Evolutionary conservation across 768 basidiomycete genomes (phyloP).

Genomic region (Cubamyces sp.): DNA sequence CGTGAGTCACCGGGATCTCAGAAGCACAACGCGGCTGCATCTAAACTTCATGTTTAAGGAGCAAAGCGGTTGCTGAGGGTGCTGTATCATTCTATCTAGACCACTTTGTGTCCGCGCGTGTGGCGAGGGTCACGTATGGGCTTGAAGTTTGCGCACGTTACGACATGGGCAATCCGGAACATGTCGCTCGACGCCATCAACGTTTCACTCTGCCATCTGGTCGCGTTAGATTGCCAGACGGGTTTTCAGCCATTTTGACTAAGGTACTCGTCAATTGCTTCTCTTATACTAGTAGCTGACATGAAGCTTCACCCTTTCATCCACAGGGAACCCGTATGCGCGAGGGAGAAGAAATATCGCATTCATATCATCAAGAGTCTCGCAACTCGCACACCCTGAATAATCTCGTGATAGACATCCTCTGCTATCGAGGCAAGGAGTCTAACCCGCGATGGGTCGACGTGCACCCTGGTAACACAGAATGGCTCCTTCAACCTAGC

Average conservation of each 20-base stretch:
- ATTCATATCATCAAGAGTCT: not conserved
- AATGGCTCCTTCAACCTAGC: not conserved
- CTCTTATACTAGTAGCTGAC: no score
- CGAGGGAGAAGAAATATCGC: not conserved
- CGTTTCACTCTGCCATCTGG: constrained; percentile 39
- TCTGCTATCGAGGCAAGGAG: constrained; percentile 37
- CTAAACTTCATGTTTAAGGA: constrained; percentile 30
- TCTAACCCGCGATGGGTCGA: constrained; percentile 40
- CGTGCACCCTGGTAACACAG: constrained; percentile 35
- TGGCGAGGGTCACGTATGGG: constrained; percentile 54
- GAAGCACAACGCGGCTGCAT: not conserved
- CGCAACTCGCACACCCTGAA: constrained; percentile 18
- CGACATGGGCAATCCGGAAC: constrained; percentile 44
- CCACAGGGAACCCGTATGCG: not conserved
- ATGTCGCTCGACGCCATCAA: constrained; percentile 39
- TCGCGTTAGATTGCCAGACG: constrained; percentile 1
- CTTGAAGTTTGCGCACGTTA: constrained; percentile 43
- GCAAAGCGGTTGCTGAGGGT: constrained; percentile 59
- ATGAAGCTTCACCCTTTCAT: no score
- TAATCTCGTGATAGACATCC: constrained; percentile 31
- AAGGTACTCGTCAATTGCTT: constrained; percentile 5
- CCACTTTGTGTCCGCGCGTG: constrained; percentile 51
- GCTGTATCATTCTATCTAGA: constrained; percentile 48
- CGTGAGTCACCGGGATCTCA: constrained; percentile 46
- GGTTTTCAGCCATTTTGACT: constrained; percentile 13